Percentiles rank a stretch among this genome's conserved stretches.
Evolutionary conservation across 129 eudicot genomes (phyloP).

Genomic region (Pulicaria dysenterica): DNA sequence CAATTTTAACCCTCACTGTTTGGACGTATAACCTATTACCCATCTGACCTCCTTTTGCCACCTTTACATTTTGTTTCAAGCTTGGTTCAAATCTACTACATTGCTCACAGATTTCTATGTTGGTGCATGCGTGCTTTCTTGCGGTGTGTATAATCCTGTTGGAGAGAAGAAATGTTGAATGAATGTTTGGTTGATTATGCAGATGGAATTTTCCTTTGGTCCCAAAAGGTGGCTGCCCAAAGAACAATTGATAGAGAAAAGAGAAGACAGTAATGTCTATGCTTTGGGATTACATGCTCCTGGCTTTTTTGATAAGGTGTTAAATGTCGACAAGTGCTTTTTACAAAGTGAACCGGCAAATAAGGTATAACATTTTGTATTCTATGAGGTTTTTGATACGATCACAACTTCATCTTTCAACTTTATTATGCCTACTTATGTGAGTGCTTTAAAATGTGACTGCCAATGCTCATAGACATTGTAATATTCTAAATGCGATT

Average conservation of each 20-base stretch:
- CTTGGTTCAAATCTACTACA: neutral
- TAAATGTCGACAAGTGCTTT: conserved; percentile 77
- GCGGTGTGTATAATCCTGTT: no score
- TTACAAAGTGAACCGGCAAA: conserved; percentile 93
- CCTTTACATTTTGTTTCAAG: neutral
- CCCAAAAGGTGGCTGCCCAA: conserved; percentile 72
- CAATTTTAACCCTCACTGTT: neutral
- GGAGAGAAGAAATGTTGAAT: conserved; percentile 11
- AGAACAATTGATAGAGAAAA: conserved; percentile 53
- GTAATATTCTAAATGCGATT: neutral
- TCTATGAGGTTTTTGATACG: neutral
- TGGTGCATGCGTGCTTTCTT: no score
- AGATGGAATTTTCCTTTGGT: conserved; percentile 99
- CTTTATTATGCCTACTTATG: neutral
- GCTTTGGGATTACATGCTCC: conserved; percentile 98
- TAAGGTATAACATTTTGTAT: conserved; percentile 49
- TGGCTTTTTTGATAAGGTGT: conserved; percentile 91
- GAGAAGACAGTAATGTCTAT: conserved; percentile 43
- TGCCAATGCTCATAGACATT: neutral
- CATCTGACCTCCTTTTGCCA: neutral
- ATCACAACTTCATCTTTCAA: neutral
- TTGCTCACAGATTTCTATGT: no score
- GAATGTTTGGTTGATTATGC: conserved; percentile 26
- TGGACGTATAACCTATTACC: no score
- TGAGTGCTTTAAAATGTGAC: conserved; percentile 1